These are phyloP conservation scores for Globisporangium irregulare DNA, from an alignment of 352 stramenopile genomes.

Conservation along the genomic window DNA sequence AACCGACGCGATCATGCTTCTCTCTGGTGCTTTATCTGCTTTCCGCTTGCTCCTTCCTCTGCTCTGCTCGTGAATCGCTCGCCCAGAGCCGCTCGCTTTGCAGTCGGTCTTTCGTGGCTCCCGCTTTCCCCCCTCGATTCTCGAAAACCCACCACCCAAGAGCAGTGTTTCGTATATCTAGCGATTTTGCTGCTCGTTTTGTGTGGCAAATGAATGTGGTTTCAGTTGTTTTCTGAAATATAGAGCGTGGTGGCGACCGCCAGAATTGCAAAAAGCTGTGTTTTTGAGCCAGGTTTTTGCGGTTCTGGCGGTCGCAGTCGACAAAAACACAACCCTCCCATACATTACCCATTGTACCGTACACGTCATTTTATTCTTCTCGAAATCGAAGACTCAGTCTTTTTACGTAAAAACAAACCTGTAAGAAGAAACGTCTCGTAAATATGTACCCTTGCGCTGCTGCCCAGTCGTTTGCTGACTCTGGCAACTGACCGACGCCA, in stretches of 20 bases:
- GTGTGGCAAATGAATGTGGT: too few species aligned
- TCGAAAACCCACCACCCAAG: conserved; percentile 1
- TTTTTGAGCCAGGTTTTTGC: neutral
- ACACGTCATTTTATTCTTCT: neutral
- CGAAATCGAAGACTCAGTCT: neutral
- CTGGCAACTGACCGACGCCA: neutral
- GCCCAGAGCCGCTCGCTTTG: conserved; percentile 3
- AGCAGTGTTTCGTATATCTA: too few species aligned
- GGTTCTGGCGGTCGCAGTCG: neutral
- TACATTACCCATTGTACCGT: neutral
- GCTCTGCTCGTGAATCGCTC: neutral
- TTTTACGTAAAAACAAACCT: conserved; percentile 4
- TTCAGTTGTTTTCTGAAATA: neutral
- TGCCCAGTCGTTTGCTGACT: conserved; percentile 7
- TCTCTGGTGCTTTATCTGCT: neutral
- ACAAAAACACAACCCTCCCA: neutral
- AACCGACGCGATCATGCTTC: conserved; percentile 56
- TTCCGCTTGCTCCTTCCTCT: neutral
- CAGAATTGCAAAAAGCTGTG: neutral
- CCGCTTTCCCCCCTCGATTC: neutral
- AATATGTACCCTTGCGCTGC: neutral
- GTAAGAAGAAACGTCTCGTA: neutral
- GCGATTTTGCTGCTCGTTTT: too few species aligned
- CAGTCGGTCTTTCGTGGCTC: neutral
- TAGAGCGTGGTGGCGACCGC: neutral